These are phyloP conservation scores for Jamesozyma gamospora DNA, from an alignment of 805 yeast species.

Conservation along the genomic window DNA sequence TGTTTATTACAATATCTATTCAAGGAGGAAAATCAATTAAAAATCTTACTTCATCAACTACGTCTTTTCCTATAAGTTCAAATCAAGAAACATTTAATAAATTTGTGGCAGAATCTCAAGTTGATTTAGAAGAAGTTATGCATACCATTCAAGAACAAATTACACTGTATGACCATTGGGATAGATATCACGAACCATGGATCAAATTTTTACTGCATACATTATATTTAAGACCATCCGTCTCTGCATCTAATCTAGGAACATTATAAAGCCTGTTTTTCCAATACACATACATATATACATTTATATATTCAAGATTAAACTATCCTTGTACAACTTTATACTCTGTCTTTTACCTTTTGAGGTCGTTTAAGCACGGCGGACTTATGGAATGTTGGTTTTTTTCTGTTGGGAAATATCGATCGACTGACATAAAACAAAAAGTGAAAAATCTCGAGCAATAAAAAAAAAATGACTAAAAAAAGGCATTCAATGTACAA, in stretches of 20 bases:
- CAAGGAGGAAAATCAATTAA: constrained; percentile 9
- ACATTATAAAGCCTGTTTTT: too few species aligned
- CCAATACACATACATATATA: too few species aligned
- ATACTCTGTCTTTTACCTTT: too few species aligned
- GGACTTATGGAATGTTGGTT: too few species aligned
- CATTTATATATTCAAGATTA: too few species aligned
- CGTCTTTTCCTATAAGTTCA: constrained; percentile 17
- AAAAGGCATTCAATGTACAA: background rate
- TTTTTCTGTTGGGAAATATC: too few species aligned
- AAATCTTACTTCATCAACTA: background rate
- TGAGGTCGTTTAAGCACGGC: too few species aligned
- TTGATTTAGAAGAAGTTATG: constrained; percentile 66
- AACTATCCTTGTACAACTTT: too few species aligned
- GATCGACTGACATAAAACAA: background rate
- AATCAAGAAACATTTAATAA: constrained; percentile 18
- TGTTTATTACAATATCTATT: constrained; percentile 59
- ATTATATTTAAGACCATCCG: constrained; percentile 17
- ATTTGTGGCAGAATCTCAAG: constrained; percentile 65
- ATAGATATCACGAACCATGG: constrained; percentile 61
- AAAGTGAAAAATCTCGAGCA: background rate
- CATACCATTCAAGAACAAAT: constrained; percentile 80
- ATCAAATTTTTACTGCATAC: constrained; percentile 34
- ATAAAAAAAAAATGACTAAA: background rate
- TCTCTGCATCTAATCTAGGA: too few species aligned
- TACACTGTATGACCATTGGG: constrained; percentile 78